phyloP scores from a whole-genome alignment of 2,329 filamentous ascomycete genomes.

The Rutstroemia sp. region DNA sequence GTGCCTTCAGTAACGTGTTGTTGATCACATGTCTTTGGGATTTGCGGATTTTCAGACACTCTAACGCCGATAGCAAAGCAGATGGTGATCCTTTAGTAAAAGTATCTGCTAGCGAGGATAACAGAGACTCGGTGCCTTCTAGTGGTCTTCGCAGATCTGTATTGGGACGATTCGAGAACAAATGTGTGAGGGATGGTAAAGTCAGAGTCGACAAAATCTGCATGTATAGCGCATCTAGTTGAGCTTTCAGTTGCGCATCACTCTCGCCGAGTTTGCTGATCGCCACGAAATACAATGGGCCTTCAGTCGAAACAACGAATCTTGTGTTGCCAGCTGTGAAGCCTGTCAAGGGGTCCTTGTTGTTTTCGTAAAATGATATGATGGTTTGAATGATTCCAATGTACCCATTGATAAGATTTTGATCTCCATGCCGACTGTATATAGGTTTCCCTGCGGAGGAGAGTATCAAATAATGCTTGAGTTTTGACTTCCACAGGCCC shows the following conservation, averaged over 20 bases:
- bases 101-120: conserved; percentile 87
- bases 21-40: conserved; percentile 81
- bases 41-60: conserved; percentile 89
- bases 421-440: conserved; percentile 89
- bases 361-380: conserved; percentile 88
- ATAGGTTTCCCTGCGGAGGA: conserved; percentile 96
- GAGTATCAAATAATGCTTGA: conserved; percentile 95
- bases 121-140: conserved; percentile 81
- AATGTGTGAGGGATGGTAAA: conserved; percentile 73
- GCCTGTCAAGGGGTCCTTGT: conserved; percentile 66
- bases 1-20: conserved; percentile 73
- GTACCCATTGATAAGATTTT: conserved; percentile 83
- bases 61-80: conserved; percentile 78
- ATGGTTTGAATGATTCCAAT: conserved; percentile 96
- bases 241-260: conserved; percentile 75
- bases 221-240: conserved; percentile 94
- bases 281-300: conserved; percentile 85
- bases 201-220: conserved; percentile 95
- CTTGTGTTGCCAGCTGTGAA: conserved; percentile 83
- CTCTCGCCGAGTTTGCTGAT: conserved; percentile 91
- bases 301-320: conserved; percentile 80
- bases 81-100: conserved; percentile 92
- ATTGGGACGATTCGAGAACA: conserved; percentile 87
- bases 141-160: conserved; percentile 85
- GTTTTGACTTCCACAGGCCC: conserved; percentile 76